Evolutionary conservation across 1,284 basidiomycete genomes (phyloP).

Genomic region (Trichosporon asahii): DNA sequence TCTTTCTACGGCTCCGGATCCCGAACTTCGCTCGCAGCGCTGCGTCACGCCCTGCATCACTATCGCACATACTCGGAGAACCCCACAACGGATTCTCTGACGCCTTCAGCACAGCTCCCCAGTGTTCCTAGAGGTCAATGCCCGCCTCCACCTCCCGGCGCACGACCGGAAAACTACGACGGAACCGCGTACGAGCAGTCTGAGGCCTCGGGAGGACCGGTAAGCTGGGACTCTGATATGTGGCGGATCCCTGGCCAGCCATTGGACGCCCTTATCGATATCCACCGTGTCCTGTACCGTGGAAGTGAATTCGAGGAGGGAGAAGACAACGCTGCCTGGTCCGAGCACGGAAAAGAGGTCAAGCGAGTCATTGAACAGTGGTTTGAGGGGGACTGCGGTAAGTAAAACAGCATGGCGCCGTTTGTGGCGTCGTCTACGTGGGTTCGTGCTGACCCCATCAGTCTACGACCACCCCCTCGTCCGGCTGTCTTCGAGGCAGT

Average conservation of each 20-base stretch:
- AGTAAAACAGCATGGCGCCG: slow-evolving; percentile 16
- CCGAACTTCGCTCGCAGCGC: slow-evolving; percentile 22
- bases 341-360: slow-evolving; percentile 35
- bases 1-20: slow-evolving; percentile 19
- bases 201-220: slow-evolving; percentile 3
- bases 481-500: slow-evolving; percentile 32
- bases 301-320: slow-evolving; percentile 23
- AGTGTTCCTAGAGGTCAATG: not conserved
- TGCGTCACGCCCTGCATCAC: slow-evolving; percentile 26
- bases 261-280: slow-evolving; percentile 44
- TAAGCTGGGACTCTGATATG: slow-evolving; percentile 14
- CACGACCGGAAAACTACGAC: slow-evolving; percentile 1
- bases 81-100: slow-evolving; percentile 10
- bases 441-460: slow-evolving; percentile 25
- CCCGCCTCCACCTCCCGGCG: not conserved
- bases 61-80: slow-evolving; percentile 20
- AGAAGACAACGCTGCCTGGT: slow-evolving; percentile 31
- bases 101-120: slow-evolving; percentile 11
- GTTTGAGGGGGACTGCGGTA: slow-evolving; percentile 46
- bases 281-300: slow-evolving; percentile 45
- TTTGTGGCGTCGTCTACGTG: not conserved
- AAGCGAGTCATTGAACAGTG: slow-evolving; percentile 40
- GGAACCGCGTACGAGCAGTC: slow-evolving; percentile 6
- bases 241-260: slow-evolving; percentile 21
- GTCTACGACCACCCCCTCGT: slow-evolving; percentile 46